phyloP scores from a whole-genome alignment of 768 basidiomycete genomes.

The Crassisporium funariophilum region DNA sequence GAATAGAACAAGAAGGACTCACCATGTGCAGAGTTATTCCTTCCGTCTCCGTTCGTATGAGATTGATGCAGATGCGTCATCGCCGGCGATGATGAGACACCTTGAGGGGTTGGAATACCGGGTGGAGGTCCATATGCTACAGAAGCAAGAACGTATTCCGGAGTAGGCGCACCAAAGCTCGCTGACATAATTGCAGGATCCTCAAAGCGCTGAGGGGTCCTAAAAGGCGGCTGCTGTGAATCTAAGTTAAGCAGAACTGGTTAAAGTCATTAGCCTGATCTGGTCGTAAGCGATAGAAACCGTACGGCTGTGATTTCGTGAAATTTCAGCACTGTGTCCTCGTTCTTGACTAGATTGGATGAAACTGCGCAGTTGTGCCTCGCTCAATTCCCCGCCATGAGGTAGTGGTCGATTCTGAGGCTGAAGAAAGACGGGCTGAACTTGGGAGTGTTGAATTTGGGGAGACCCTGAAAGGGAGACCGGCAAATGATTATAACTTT shows the following conservation, averaged over 20 bases:
- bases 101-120: conserved; percentile 53
- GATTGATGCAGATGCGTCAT: conserved; percentile 21
- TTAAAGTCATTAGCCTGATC: no score
- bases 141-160: conserved; percentile 33
- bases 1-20: conserved; percentile 57
- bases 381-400: conserved; percentile 60
- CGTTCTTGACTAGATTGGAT: conserved; percentile 72
- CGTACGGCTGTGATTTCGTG: conserved; percentile 24
- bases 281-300: no score
- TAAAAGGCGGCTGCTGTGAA: conserved; percentile 16
- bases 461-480: conserved; percentile 41
- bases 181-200: conserved; percentile 86
- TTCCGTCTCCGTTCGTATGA: conserved; percentile 24
- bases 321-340: conserved; percentile 26
- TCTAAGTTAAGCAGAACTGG: conserved; percentile 12
- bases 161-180: conserved; percentile 50
- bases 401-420: conserved; percentile 54
- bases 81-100: conserved; percentile 25
- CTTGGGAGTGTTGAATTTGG: conserved; percentile 47
- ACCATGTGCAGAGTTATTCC: conserved; percentile 57
- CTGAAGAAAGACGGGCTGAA: conserved; percentile 37
- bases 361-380: conserved; percentile 76
- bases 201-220: conserved; percentile 51
- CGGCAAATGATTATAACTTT: conserved; percentile 28
- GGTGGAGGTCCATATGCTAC: conserved; percentile 65